A percentile compares a stretch with the other conserved stretches of the same genome.
phyloP scores from a whole-genome alignment of 2,329 filamentous ascomycete species.

The Aspergillus pseudonomiae region DNA sequence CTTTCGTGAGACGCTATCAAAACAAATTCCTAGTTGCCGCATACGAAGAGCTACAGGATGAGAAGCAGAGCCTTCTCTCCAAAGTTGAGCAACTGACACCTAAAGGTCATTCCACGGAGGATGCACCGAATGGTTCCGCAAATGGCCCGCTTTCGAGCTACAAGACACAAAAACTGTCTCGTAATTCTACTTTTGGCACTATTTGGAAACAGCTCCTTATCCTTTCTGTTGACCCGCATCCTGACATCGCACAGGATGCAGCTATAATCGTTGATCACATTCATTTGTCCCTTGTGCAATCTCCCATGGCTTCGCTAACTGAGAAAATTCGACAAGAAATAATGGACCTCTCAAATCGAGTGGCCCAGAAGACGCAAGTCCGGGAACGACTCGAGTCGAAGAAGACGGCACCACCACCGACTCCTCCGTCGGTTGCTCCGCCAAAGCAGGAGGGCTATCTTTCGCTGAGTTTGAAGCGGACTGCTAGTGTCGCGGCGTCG shows the following conservation, averaged over 20 bases:
- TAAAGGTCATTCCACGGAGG: constrained; percentile 23
- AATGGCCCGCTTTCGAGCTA: constrained; percentile 24
- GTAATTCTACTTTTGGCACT: constrained; percentile 88
- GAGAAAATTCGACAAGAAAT: constrained; percentile 73
- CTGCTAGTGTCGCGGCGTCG: constrained; percentile 66
- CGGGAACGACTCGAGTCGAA: constrained; percentile 38
- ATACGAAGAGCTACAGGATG: constrained; percentile 86
- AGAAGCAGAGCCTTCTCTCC: constrained; percentile 68
- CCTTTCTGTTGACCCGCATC: constrained; percentile 90
- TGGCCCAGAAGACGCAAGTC: constrained; percentile 44
- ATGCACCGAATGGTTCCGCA: constrained; percentile 24
- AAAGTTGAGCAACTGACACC: constrained; percentile 47
- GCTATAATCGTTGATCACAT: constrained; percentile 84
- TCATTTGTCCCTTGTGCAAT: constrained; percentile 75
- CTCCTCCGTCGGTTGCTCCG: constrained; percentile 52
- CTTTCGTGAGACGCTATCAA: constrained; percentile 86
- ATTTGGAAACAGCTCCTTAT: constrained; percentile 94
- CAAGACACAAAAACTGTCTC: constrained; percentile 55
- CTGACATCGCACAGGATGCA: constrained; percentile 86
- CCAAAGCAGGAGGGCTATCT: constrained; percentile 64
- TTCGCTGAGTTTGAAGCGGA: constrained; percentile 62
- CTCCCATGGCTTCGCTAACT: constrained; percentile 71
- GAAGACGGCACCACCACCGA: constrained; percentile 44
- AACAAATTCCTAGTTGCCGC: constrained; percentile 90
- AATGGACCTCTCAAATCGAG: constrained; percentile 37